These are phyloP conservation scores for Petunia axillaris DNA, from an alignment of 257 asterid species.

Conservation along the genomic window DNA sequence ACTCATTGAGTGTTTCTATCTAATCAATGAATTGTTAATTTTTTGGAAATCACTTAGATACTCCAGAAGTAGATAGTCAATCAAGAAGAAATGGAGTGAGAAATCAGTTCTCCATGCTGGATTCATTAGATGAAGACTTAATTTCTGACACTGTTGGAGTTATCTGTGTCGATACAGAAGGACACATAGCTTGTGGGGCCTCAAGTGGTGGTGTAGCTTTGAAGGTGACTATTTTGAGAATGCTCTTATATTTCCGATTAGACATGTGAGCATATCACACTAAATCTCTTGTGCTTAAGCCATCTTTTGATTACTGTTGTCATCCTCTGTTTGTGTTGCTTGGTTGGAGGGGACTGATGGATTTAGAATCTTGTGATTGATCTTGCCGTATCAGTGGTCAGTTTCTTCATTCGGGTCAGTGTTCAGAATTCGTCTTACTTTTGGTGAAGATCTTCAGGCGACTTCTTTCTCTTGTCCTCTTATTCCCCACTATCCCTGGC, in stretches of 20 bases:
- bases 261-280: too few species aligned
- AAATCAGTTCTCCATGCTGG: slow-evolving; percentile 34
- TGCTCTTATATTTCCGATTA: neutral
- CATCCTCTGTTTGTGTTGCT: too few species aligned
- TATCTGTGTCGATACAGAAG: slow-evolving; percentile 85
- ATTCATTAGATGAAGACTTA: slow-evolving; percentile 51
- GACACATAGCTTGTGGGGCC: slow-evolving; percentile 86
- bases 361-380: neutral
- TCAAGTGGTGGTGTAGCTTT: slow-evolving; percentile 98
- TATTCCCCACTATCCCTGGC: neutral
- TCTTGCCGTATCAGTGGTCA: neutral
- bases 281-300: neutral
- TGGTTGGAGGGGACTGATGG: neutral
- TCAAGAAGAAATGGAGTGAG: slow-evolving; percentile 38
- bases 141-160: slow-evolving; percentile 91
- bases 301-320: neutral
- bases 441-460: neutral
- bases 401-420: slow-evolving; percentile 6
- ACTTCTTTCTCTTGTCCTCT: neutral
- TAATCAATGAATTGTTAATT: neutral
- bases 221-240: slow-evolving; percentile 57
- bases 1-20: neutral
- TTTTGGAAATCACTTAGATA: neutral
- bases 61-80: slow-evolving; percentile 41
- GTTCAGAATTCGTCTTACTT: neutral